Evolutionary conservation across 2,329 filamentous ascomycete genomes (phyloP), one percentile per base, ranked within the genome.

Genomic region (Leptographium flavum): DNA sequence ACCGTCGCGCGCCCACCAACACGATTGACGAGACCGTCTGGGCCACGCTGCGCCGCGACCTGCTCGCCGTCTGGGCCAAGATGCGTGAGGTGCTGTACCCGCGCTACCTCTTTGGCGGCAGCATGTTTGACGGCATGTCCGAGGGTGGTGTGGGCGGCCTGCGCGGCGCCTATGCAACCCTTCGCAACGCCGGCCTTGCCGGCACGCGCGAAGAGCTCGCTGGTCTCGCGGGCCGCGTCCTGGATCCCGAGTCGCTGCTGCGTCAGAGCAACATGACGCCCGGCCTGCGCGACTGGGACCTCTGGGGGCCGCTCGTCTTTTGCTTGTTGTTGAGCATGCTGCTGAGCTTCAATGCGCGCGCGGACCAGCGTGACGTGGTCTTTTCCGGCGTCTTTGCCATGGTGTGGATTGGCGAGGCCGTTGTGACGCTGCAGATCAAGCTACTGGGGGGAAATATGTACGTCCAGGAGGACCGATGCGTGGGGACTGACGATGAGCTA

Each of bases 391-490:
- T 98, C 39, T 98, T 98, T 65, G 87, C 87, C 40, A 84, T 94
- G 65, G 82, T 98, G 45, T 98, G 92, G 92, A 79, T 98, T 47
- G 92, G 88, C 25, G 88, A 96, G 68, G 88, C 88, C 1, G 83
- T 94, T 4, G 92, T 98, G 48, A 98, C 92, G n/a, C 66, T 94
- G 58, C 92, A 98, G 72, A 96, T 98, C 63, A 94, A 94, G 68
- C 70, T 98, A 54, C 66, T 98, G 48, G 92, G 92, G 48, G 92
- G 92, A 39, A 95, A 92, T 68, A 95, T 98, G 90, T 96, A 69
- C 65, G 87, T n/a, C n/a, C n/a, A n/a, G n/a, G n/a, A n/a, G n/a
- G n/a, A n/a, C n/a, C n/a, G n/a, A n/a, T n/a, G n/a, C n/a, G n/a
- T n/a, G n/a, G n/a, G n/a, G n/a, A n/a, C n/a, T n/a, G n/a, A n/a